Conservation (phyloP, 345 rosid species). For the Dipteronia dyeriana region DNA sequence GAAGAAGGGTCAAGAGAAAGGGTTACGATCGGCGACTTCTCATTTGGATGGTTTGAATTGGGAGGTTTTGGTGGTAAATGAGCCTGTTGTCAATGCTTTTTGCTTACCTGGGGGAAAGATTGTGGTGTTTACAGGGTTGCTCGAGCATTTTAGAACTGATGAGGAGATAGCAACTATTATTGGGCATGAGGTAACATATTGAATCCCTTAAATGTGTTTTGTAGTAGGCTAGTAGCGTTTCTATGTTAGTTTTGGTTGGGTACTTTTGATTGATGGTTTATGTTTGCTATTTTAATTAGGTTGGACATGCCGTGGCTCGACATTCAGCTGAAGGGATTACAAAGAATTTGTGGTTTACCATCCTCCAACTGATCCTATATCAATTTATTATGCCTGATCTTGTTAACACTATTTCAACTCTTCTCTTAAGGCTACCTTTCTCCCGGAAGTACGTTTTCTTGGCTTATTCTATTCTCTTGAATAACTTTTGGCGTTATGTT, state of each 20-base stretch:
- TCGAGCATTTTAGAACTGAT: slow-evolving; percentile 71
- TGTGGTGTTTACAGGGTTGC: slow-evolving; percentile 84
- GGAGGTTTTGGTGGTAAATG: slow-evolving; percentile 88
- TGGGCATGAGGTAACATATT: slow-evolving; percentile 72
- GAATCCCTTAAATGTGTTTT: not conserved
- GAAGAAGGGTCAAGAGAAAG: slow-evolving; percentile 54
- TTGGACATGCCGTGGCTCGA: slow-evolving; percentile 91
- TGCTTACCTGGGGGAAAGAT: slow-evolving; percentile 93
- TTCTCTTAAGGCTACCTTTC: slow-evolving; percentile 86
- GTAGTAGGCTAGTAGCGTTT: not conserved
- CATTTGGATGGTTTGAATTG: slow-evolving; percentile 86
- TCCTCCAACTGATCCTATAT: slow-evolving; percentile 64
- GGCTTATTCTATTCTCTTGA: slow-evolving; percentile 9
- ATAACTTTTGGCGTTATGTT: not conserved
- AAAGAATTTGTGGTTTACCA: slow-evolving; percentile 77
- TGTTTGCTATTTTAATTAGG: slow-evolving; percentile 44
- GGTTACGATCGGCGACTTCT: slow-evolving; percentile 43
- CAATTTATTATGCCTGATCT: slow-evolving; percentile 82
- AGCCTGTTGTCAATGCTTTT: slow-evolving; percentile 75
- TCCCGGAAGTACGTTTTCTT: slow-evolving; percentile 64
- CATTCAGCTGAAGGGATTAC: slow-evolving; percentile 76
- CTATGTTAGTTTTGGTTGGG: slow-evolving; percentile 8
- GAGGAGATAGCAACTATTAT: slow-evolving; percentile 89
- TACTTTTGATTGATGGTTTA: not conserved
- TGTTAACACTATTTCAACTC: slow-evolving; percentile 70